Base-by-base conservation (phyloP, 2,329 filamentous ascomycete genomes). In the Bipolaris gigantea region DNA sequence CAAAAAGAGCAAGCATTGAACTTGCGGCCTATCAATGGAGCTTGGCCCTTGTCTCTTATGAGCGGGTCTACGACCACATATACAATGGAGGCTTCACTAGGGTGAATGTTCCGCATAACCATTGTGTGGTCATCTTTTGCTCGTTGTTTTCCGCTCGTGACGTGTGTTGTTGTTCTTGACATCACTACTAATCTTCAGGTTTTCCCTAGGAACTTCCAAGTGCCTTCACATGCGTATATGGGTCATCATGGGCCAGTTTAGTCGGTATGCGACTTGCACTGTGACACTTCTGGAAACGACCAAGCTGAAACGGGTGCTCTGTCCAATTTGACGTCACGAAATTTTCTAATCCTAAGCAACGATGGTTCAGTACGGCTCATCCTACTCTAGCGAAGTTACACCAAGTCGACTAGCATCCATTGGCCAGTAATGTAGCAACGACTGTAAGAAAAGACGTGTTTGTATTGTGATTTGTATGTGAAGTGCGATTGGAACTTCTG, bases 51-150 rank as follows among this genome's bases (percentile, higher is more conserved):
- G 66, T 64, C 63, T 67, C 72, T 67, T 63, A 66, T 55, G 66
- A 71, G 71, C 64, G 58, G 65, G 70, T 64, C 69, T 67, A 63
- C 55, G 67, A 74, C 74, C 72, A 76, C 75, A 77, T 62, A 74
- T 73, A 77, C 79, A 81, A 82, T 83, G 80, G 79, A 82, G 80
- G 80, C 79, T 79, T 81, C 81, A 82, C 80, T 70, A 75, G 75
- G 80, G 80, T 82, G 80, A 79, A 78, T 75, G 75, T 75, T 77
- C 80, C 80, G 80, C 74, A 78, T 79, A 83, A 82, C 80, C 80
- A 82, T 82, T 81, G 78, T 71, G 59, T 80, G 78, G 77, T 75
- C 71, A 66, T 64, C 25, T 43, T 48, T 64, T 60, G 57, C 56
- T 45, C 41, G 44, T 56, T 62, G 55, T 34, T 55, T 50, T 57